Percentiles rank a stretch among this genome's conserved stretches.
Conservation (phyloP, 805 yeast species). For the Zygosaccharomyces lentus region DNA sequence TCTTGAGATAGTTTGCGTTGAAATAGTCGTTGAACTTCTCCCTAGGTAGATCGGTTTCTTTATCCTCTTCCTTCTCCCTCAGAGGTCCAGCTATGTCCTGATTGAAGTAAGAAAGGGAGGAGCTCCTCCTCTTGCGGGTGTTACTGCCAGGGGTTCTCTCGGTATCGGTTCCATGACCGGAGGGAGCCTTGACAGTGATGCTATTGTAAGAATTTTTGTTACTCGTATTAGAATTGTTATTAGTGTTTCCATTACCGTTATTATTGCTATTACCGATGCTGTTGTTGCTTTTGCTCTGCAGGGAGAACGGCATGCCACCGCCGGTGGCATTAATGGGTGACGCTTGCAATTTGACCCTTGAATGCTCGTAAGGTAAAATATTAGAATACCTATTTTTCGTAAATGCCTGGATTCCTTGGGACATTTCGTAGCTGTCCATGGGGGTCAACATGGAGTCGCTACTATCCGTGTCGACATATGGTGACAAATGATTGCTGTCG, state of each 20-base stretch:
- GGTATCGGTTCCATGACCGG: background rate
- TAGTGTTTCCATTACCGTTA: background rate
- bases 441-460: conserved; percentile 29
- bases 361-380: conserved; percentile 79
- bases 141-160: conserved; percentile 1
- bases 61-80: conserved; percentile 1
- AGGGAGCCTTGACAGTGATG: conserved; percentile 1
- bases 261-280: background rate
- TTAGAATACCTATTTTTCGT: conserved; percentile 81
- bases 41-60: conserved; percentile 9
- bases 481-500: conserved; percentile 5
- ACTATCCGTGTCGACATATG: conserved; percentile 15
- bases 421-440: conserved; percentile 38
- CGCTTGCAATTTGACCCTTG: conserved; percentile 54
- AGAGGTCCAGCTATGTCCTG: conserved; percentile 2
- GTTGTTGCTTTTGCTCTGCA: background rate
- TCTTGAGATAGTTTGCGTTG: conserved; percentile 72
- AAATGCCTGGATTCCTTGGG: conserved; percentile 74
- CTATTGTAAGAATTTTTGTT: background rate
- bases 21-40: conserved; percentile 54
- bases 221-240: conserved; percentile 32
- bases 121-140: conserved; percentile 11
- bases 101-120: conserved; percentile 9
- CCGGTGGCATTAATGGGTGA: conserved; percentile 29
- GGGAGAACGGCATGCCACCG: conserved; percentile 6